Base-by-base conservation (phyloP, 768 basidiomycete species). In the Gloeostereum incarnatum region DNA sequence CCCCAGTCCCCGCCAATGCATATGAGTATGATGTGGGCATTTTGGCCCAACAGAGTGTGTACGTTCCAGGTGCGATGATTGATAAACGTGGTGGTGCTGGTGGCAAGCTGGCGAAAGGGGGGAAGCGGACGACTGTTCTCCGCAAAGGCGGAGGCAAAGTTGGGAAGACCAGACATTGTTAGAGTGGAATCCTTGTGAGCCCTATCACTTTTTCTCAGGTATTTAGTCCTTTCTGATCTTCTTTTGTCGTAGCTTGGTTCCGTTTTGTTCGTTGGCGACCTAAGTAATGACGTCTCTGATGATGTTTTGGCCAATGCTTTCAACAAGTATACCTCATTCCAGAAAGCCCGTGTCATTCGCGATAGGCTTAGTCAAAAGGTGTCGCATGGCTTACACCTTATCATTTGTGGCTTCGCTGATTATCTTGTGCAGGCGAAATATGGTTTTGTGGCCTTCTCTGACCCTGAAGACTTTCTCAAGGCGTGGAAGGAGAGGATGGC, bases 401-500 rank as follows among this genome's bases (percentile, higher is more conserved):
- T 22, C 10, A 9, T 21, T 26, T 6, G 27, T 26, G 10, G 27
- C 44, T 46, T 23, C 42, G 38, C 25, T 37, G 3, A 36, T 45
- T 23, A 18, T 31, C 29, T 10, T 38, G 16, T 47, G 2, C 40
- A 94, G 90, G 93, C 94, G 0, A 96, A 89, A 58, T 99, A 81
- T 53, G 96, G 93, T 3, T 99, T 99, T 53, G 90, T 98, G 19
- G 90, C 90, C 1, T 99, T 98, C 60, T 89, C 87, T 31, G 96
- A 98, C 53, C 96, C 96, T 0, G 96, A 99, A 61, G 96, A 99
- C 57, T 97, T 98, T 59, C 58, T 99, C 40, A 93, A 80, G 55
- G 94, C 94, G 13, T 99, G 94, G 94, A 97, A 97, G 57, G 93
- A 98, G 59, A 98, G 96, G 93, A 92, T 97, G 58, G 94, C n/a